phyloP scores from a whole-genome alignment of 495 filamentous ascomycete genomes.

The Pseudoneurospora amorphoporcata region DNA sequence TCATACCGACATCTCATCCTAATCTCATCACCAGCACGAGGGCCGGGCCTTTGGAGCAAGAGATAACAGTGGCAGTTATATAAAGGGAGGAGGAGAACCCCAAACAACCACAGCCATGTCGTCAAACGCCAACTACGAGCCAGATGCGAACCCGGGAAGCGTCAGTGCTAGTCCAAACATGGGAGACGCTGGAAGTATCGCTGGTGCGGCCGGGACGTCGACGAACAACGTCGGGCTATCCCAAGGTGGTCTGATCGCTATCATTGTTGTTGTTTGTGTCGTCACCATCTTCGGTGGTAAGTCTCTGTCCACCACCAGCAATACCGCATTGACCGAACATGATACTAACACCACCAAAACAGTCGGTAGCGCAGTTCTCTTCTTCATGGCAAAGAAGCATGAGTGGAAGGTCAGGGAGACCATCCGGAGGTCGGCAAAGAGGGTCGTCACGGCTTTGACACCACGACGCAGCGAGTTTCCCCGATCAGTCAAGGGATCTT shows the following conservation, averaged over 20 bases:
- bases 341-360: not conserved
- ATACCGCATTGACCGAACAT: not conserved
- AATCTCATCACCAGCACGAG: not conserved
- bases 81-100: not conserved
- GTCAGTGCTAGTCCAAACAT: slow-evolving; percentile 10
- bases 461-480: slow-evolving; percentile 45
- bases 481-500: slow-evolving; percentile 35
- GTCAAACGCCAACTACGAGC: slow-evolving; percentile 10
- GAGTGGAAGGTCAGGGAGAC: slow-evolving; percentile 46
- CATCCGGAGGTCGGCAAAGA: slow-evolving; percentile 41
- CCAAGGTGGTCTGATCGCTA: slow-evolving; percentile 48
- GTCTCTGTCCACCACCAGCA: slow-evolving; percentile 8
- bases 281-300: slow-evolving; percentile 48
- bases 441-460: slow-evolving; percentile 43
- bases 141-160: not conserved
- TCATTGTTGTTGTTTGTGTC: slow-evolving; percentile 49
- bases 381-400: slow-evolving; percentile 46
- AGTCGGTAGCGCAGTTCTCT: slow-evolving; percentile 41
- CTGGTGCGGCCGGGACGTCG: slow-evolving; percentile 44
- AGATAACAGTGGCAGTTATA: not conserved
- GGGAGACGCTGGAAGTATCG: slow-evolving; percentile 29
- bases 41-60: not conserved
- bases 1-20: not conserved
- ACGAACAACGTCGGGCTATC: slow-evolving; percentile 43
- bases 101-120: not conserved